These are phyloP conservation scores for Vickermania spadyakhi DNA, from an alignment of 208 protist species.

Conservation along the genomic window DNA sequence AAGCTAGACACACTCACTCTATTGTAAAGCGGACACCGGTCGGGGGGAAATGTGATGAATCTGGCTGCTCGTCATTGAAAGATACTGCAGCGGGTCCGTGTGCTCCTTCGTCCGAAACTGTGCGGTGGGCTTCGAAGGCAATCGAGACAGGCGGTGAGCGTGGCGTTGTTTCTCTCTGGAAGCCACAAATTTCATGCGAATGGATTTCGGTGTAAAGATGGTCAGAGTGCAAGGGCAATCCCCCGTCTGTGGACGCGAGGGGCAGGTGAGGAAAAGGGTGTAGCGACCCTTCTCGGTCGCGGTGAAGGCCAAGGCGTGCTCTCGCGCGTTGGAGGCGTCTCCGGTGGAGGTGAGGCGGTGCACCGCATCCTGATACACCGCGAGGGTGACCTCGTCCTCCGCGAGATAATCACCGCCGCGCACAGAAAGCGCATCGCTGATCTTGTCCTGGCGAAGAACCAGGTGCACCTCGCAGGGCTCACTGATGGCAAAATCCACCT, in stretches of 20 bases:
- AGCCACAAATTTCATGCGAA: slow-evolving; percentile 4
- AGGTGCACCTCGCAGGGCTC: slow-evolving; percentile 23
- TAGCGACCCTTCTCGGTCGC: slow-evolving; percentile 2
- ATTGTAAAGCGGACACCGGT: too few relatives aligned
- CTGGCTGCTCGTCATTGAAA: too few relatives aligned
- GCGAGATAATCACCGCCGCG: slow-evolving; percentile 8
- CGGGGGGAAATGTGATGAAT: too few relatives aligned
- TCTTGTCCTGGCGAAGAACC: slow-evolving; percentile 13
- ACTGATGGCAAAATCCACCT: slow-evolving; percentile 11
- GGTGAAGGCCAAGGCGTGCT: slow-evolving; percentile 14
- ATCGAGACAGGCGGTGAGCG: neutral
- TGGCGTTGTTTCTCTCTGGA: neutral
- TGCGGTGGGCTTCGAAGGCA: neutral
- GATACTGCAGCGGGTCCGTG: too few relatives aligned
- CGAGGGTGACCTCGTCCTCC: slow-evolving; percentile 8
- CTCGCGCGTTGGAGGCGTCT: slow-evolving; percentile 14
- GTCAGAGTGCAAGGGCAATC: slow-evolving; percentile 15
- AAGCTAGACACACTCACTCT: too few relatives aligned
- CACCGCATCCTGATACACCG: slow-evolving; percentile 9
- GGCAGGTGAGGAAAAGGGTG: slow-evolving; percentile 2
- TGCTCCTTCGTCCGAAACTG: too few relatives aligned
- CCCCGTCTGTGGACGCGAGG: slow-evolving; percentile 1
- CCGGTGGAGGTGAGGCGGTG: slow-evolving; percentile 9
- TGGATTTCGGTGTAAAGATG: slow-evolving; percentile 3
- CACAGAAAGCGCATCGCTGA: neutral